A percentile compares a stretch with the other conserved stretches of the same genome.
Evolutionary conservation across 2,329 filamentous ascomycete species (phyloP).

Genomic region (Diaporthe ampelina): DNA sequence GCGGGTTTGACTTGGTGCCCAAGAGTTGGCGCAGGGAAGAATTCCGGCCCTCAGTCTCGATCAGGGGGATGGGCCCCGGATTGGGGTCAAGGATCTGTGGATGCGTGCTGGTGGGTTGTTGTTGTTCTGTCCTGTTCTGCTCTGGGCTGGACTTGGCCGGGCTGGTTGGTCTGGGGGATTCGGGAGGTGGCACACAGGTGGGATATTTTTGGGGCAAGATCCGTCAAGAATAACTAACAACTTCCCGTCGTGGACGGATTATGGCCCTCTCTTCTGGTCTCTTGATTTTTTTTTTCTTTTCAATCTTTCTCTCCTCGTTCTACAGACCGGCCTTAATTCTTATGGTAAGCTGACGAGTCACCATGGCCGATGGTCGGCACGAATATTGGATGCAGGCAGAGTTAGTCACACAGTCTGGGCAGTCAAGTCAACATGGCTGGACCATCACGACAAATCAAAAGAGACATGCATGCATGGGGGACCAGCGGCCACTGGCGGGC

Average conservation of each 20-base stretch:
- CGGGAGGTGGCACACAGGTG: not conserved
- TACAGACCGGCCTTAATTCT: slow-evolving; percentile 14
- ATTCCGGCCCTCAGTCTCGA: slow-evolving; percentile 18
- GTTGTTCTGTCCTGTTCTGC: not conserved
- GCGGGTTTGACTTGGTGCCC: slow-evolving; percentile 32
- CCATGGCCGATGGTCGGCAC: slow-evolving; percentile 29
- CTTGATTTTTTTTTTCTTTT: too few relatives aligned
- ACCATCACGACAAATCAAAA: too few relatives aligned
- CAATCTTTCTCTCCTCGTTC: not conserved
- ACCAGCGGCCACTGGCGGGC: too few relatives aligned
- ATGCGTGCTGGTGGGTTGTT: not conserved
- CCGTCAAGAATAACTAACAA: slow-evolving; percentile 4
- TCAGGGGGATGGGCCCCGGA: slow-evolving; percentile 14
- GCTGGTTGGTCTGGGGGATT: slow-evolving; percentile 21
- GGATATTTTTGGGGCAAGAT: slow-evolving; percentile 17
- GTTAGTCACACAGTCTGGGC: not conserved
- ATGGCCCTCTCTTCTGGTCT: not conserved
- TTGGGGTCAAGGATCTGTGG: not conserved
- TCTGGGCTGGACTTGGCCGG: not conserved
- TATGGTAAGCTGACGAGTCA: slow-evolving; percentile 25
- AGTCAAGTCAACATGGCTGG: slow-evolving; percentile 1
- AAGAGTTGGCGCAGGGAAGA: slow-evolving; percentile 26
- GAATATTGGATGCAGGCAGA: not conserved
- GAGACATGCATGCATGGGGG: too few relatives aligned
- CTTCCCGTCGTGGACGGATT: not conserved